A percentile compares a stretch with the other conserved stretches of the same genome.
These are phyloP conservation scores for Dalbergia cultrata DNA, from an alignment of 306 rosid species.

Conservation along the genomic window DNA sequence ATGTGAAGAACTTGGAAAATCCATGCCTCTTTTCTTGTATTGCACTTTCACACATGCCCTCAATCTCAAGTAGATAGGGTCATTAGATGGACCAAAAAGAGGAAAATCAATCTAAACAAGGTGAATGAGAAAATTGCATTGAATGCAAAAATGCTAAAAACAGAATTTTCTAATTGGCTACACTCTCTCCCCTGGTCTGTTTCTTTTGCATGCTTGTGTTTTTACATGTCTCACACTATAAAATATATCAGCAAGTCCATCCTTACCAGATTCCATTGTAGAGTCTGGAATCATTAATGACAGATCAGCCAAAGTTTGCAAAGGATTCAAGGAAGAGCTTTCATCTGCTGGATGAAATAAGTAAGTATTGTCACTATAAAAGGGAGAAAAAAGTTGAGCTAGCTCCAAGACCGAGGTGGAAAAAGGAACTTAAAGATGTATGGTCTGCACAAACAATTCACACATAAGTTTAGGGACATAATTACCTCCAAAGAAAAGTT, in stretches of 20 bases:
- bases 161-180: constrained; percentile 8
- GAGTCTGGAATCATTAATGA: constrained; percentile 80
- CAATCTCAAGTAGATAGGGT: constrained; percentile 18
- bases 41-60: not conserved
- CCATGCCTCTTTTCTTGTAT: constrained; percentile 12
- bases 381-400: constrained; percentile 25
- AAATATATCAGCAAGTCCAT: constrained; percentile 25
- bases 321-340: constrained; percentile 75
- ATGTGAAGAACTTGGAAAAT: constrained; percentile 33
- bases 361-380: constrained; percentile 27
- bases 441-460: constrained; percentile 20
- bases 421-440: constrained; percentile 29
- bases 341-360: constrained; percentile 59
- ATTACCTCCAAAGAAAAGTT: constrained; percentile 78
- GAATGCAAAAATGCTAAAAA: not conserved
- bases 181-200: not conserved
- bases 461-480: constrained; percentile 36
- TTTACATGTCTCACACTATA: not conserved
- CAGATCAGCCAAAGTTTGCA: constrained; percentile 86
- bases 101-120: constrained; percentile 15
- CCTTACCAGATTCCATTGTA: constrained; percentile 75
- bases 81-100: not conserved
- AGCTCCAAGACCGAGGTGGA: constrained; percentile 10
- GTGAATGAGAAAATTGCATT: not conserved
- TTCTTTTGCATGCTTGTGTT: not conserved